phyloP scores from a whole-genome alignment of 768 basidiomycete genomes.

The Rhodotorula sphaerocarpa region DNA sequence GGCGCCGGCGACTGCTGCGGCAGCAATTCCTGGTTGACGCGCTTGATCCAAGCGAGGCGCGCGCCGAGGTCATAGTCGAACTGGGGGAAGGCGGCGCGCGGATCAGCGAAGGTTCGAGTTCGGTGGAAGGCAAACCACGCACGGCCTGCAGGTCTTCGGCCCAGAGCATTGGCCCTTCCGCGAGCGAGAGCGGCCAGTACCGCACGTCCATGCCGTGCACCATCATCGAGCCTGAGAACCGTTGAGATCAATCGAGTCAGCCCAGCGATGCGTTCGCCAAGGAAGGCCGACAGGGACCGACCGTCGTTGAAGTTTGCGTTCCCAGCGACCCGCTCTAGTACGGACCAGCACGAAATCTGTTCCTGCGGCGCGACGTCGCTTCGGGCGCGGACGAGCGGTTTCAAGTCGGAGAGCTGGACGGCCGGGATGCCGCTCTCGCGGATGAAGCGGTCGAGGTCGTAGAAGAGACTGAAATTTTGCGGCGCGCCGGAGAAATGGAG shows the following conservation, averaged over 20 bases:
- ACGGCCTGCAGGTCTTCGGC: slow-evolving; percentile 19
- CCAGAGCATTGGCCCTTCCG: slow-evolving; percentile 10
- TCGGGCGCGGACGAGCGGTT: slow-evolving; percentile 6
- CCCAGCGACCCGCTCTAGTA: slow-evolving; percentile 8
- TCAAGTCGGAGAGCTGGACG: slow-evolving; percentile 14
- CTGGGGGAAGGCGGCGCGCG: not conserved
- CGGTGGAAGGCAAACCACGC: not conserved
- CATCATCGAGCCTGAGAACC: slow-evolving; percentile 8
- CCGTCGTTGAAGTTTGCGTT: slow-evolving; percentile 21
- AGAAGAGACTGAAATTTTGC: slow-evolving; percentile 17
- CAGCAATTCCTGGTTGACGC: slow-evolving; percentile 9
- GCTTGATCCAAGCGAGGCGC: slow-evolving; percentile 10
- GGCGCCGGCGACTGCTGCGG: slow-evolving; percentile 1
- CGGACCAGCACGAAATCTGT: slow-evolving; percentile 27
- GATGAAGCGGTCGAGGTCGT: slow-evolving; percentile 30
- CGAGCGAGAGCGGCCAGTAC: slow-evolving; percentile 16
- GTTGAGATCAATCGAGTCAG: not conserved
- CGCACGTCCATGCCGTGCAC: slow-evolving; percentile 20
- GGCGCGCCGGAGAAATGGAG: slow-evolving; percentile 26
- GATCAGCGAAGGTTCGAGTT: too few relatives aligned
- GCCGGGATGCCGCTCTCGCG: slow-evolving; percentile 13
- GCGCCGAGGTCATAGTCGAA: slow-evolving; percentile 22
- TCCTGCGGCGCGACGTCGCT: not conserved
- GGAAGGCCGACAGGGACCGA: too few relatives aligned
- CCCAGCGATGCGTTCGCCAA: too few relatives aligned